Evolutionary conservation across 768 basidiomycete species (phyloP), one percentile per base, ranked within the genome.

Genomic region (Lentinula aciculospora): DNA sequence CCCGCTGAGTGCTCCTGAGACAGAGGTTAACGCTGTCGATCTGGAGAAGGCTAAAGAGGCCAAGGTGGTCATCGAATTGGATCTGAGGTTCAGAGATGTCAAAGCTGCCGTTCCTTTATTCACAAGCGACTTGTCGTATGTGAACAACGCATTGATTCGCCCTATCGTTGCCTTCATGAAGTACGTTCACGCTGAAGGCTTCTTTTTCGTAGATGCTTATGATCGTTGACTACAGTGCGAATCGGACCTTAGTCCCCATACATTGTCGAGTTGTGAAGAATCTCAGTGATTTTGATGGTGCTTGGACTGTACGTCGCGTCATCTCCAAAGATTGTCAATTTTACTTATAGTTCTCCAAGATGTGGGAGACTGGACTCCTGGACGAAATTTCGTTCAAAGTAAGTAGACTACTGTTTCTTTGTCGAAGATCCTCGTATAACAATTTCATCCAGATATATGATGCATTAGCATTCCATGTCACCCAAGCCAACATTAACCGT

Each of bases 131-230:
- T 69, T 99, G 58, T 91, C 91, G 44, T 92, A 96, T 66, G 88
- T 92, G 60, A 97, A 96, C 65, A 91, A 87, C 66, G 97, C 97
- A 21, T 74, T 98, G 25, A 88, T 97, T 47, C 71, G 97, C 64
- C 95, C 97, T 3, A 98, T 99, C 61, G 97, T 98, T 15, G 96
- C 94, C 1, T 99, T 99, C 68, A 95, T 98, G 86, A 97, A 97
- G 94, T 95, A 64, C 59, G 87, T 77, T 7, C 9, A 10, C 60
- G 23, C 7, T 49, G 55, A 29, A 5, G 51, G 36, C 57, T 40
- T 37, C 36, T 53, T 42, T 57, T n/a, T n/a, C n/a, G 19, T 34
- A 28, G 8, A 31, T 15, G 21, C 28, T 63, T 53, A 48, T 57
- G 53, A 44, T 40, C 62, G 40, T 15, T 69, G 40, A 56, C 2